Percentiles rank a stretch among this genome's conserved stretches.
Evolutionary conservation across 805 yeast genomes (phyloP).

Genomic region (Komagataella populi): DNA sequence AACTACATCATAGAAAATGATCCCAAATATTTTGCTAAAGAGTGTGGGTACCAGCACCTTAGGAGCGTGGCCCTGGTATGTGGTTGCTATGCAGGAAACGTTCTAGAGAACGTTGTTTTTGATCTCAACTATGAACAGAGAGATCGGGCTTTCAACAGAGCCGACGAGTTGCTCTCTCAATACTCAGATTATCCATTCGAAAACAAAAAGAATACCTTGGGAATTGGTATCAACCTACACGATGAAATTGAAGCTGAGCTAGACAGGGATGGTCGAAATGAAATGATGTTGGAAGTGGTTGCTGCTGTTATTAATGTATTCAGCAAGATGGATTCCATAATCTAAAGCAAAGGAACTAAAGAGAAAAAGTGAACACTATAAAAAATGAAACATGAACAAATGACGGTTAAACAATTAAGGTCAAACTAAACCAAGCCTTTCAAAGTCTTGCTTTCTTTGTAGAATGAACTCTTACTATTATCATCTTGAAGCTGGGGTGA

Average conservation of each 20-base stretch:
- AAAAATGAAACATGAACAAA: not conserved
- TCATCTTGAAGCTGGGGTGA: not conserved
- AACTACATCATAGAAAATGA: conserved; percentile 42
- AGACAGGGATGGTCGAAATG: conserved; percentile 33
- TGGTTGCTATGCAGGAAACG: conserved; percentile 93
- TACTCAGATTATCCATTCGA: conserved; percentile 77
- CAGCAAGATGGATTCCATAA: conserved; percentile 81
- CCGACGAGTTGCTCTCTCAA: conserved; percentile 80
- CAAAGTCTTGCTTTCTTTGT: conserved; percentile 1
- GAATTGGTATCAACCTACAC: conserved; percentile 59
- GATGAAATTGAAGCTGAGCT: conserved; percentile 34
- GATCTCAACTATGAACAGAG: conserved; percentile 74
- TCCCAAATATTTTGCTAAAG: conserved; percentile 54
- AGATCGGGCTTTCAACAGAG: conserved; percentile 84
- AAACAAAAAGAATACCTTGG: conserved; percentile 43
- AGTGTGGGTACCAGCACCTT: conserved; percentile 52
- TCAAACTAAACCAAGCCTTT: not conserved
- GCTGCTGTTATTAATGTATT: conserved; percentile 90
- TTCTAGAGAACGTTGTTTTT: conserved; percentile 75
- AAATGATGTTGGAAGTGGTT: conserved; percentile 70
- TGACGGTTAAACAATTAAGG: not conserved
- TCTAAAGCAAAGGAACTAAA: conserved; percentile 22
- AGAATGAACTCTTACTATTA: not conserved
- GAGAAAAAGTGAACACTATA: not conserved
- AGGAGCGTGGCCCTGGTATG: conserved; percentile 75